Base-by-base conservation (phyloP, 495 filamentous ascomycete species). In the Xylaria acuta region DNA sequence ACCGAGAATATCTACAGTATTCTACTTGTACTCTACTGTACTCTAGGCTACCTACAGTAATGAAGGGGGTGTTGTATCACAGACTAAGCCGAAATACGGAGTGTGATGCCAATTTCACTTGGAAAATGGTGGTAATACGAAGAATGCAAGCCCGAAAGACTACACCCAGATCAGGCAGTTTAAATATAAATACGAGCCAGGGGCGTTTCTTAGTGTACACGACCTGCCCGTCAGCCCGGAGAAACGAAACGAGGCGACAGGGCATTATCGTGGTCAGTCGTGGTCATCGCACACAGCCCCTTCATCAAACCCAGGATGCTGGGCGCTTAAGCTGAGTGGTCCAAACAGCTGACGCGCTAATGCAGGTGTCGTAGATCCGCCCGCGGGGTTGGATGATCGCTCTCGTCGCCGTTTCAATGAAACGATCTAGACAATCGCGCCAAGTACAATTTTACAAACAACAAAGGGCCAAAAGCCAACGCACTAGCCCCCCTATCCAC, bases 241-340 rank as follows among this genome's bases (percentile, higher is more conserved):
- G 32, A 38, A 60, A 38, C 32, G n/a, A 60, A n/a, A 38, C 58
- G 34, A 58, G 53, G 53, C 53, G 53, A 32, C 14, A 7, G 53
- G 53, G 12, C 53, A n/a, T 59, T 36, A 54, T 54, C 32, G 54
- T 36, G 5, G 25, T 32, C 54, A 40, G n/a, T n/a, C n/a, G n/a
- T n/a, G n/a, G n/a, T n/a, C n/a, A n/a, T 36, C 54, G 54, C 12
- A 58, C 54, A 59, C 18, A 59, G 54, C 54, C 54, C 58, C 58
- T 60, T 60, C 58, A 60, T 60, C 58, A 60, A 60, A 60, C 9
- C 58, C 58, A 22, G 58, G 20, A 22, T 22, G 36, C 60, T 64
- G 49, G 65, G 65, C 65, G 65, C 65, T 68, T 68, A 68, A 58
- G 27, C 27, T 67, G 64, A 53, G 27, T 67, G 64, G 64, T 9